Base-by-base conservation (phyloP, 2,329 filamentous ascomycete species). In the Apiospora pterosperma region DNA sequence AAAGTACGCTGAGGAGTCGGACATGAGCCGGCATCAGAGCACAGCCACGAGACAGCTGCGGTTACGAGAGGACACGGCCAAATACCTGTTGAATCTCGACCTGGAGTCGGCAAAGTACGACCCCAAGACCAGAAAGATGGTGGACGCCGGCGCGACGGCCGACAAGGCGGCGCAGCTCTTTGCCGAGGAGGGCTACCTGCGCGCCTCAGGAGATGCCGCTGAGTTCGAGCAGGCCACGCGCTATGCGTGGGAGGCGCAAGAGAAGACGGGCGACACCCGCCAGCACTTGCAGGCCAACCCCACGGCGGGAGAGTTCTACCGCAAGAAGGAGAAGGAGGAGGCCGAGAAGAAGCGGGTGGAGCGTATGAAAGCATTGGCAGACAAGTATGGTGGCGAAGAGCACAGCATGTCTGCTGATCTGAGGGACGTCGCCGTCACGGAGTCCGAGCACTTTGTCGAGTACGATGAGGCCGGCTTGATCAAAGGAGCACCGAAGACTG, bases 31-130 rank as follows among this genome's bases (percentile, higher is more conserved):
- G 67, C 90, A 97, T 73, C 93, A 97, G 77, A 91, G 91, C 70
- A 97, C 93, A 25, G 92, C 93, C 7, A 97, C 96, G 1, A 87
- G 93, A 65, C 96, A 98, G 74, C 83, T 99, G 64, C 88, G 96
- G 68, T 88, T 99, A 76, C 88, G 96, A 76, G 96, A 99, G 80
- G 96, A 99, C 76, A 99, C 96, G 0, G 96, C 96, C 25, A 98
- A 97, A 74, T 99, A 99, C 75, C 84, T 99, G 3, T 82, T 97
- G 10, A 98, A 98, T 74, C 86, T 99, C 34, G 96, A 99, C 74
- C 84, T 97, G 3, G 96, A 99, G 73, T 97, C 94, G 1, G 96
- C 96, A 1, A 96, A 97, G 77, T 99, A 99, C 79, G 95, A 99
- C 74, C 96, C 96, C 0, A 99, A 99, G 76, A 97, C 94, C 14